phyloP scores from a whole-genome alignment of 306 rosid genomes.

The Medicago ruthenica region DNA sequence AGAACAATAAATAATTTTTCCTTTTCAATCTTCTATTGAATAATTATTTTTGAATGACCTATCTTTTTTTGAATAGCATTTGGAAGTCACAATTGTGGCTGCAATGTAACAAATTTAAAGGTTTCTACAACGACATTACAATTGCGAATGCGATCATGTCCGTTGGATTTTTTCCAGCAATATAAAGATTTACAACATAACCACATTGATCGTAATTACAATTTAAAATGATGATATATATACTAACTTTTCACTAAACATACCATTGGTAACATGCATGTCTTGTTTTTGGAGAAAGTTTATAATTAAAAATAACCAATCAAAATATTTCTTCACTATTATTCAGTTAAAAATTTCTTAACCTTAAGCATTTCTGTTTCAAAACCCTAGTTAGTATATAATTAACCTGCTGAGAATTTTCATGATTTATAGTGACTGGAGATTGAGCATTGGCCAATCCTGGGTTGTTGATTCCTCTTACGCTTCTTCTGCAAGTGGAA shows the following conservation, averaged over 20 bases:
- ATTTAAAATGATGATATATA: not conserved
- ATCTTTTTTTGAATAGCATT: not conserved
- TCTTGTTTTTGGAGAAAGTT: no score
- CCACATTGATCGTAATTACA: not conserved
- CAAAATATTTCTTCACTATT: not conserved
- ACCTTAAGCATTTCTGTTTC: not conserved
- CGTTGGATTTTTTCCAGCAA: no score
- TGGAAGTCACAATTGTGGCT: not conserved
- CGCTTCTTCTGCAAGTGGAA: constrained; percentile 33
- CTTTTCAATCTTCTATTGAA: no score
- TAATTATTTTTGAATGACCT: not conserved
- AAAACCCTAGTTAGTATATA: not conserved
- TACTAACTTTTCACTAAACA: no score
- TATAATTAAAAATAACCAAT: no score
- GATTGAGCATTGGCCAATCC: not conserved
- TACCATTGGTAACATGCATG: no score
- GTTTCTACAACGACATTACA: no score
- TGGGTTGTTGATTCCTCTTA: not conserved
- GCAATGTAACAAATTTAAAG: not conserved
- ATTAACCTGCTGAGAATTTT: constrained; percentile 14
- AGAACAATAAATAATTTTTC: not conserved
- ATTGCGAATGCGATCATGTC: not conserved
- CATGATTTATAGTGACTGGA: constrained; percentile 4
- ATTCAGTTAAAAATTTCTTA: not conserved
- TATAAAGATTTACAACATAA: no score